Conservation (phyloP, 306 rosid genomes). For the Lotus japonicus region DNA sequence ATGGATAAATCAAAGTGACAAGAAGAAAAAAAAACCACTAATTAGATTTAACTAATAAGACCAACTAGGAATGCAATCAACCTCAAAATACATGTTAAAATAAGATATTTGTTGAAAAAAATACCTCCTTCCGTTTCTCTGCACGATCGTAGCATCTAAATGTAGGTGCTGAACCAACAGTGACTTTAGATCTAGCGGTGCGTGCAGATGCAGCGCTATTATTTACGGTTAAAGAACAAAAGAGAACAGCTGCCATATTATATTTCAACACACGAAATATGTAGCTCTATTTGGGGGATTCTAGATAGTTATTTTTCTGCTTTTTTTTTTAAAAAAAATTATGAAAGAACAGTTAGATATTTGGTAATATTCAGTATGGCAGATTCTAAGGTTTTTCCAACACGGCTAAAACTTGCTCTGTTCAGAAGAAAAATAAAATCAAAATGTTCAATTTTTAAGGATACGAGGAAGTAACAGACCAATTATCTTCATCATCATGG, state of each 20-base stretch:
- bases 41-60: conserved; percentile 10
- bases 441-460: conserved; percentile 39
- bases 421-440: not conserved
- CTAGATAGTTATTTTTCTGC: not conserved
- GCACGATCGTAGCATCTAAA: conserved; percentile 61
- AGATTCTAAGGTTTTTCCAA: not conserved
- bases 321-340: not conserved
- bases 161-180: conserved; percentile 82
- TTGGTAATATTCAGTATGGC: not conserved
- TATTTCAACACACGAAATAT: not conserved
- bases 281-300: conserved; percentile 5
- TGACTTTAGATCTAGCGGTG: conserved; percentile 61
- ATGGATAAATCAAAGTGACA: conserved; percentile 24
- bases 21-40: conserved; percentile 12
- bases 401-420: conserved; percentile 9
- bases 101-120: conserved; percentile 12
- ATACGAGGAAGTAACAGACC: conserved; percentile 87
- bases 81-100: conserved; percentile 1
- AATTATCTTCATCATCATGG: conserved; percentile 73
- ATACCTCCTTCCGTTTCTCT: conserved; percentile 91
- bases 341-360: not conserved
- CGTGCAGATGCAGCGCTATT: conserved; percentile 64
- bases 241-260: not conserved
- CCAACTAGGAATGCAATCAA: not conserved
- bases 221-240: conserved; percentile 41